Base-by-base conservation (phyloP, 139 green algal genomes). In the Coelastrella sp. region DNA sequence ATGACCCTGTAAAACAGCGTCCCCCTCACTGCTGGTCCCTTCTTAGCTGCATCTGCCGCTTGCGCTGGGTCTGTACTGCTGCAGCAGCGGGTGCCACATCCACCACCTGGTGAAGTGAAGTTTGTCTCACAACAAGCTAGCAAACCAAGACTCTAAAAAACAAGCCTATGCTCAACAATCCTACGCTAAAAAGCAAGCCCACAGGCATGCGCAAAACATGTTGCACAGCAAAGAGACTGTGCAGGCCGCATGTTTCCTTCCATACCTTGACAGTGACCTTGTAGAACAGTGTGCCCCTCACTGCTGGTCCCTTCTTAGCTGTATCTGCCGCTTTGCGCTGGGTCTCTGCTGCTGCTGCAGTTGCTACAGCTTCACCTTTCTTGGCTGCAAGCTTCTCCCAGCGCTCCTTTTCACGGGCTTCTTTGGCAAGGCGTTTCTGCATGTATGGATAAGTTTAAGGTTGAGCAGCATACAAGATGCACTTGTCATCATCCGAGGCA, bases 371-470 rank as follows among this genome's bases (percentile, higher is more conserved):
- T 58, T 96, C 95, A 0, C 96, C 96, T 73, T 95, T 95, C 93
- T 98, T 97, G 0, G 84, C 93, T 6, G 93, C 92, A 23, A 94
- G 66, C 93, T 98, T 98, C 79, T 96, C 91, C 58, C 98, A 91
- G 78, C 90, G 91, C 86, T 98, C 94, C 71, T 95, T 79, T 47
- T 98, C 97, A 86, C 96, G 97, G 5, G 95, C 92, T 87, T 98
- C 97, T 89, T 96, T 98, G n/a, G 94, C 95, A 61, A 96, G 61
- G 2, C 97, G 95, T 85, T 97, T 98, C 95, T 98, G 94, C 78
- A 87, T 56, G 4, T 14, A n/a, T 64, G 20, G 5, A 5, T 4
- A 54, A 85, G n/a, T n/a, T n/a, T n/a, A n/a, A n/a, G n/a, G n/a
- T n/a, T n/a, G n/a, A n/a, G n/a, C n/a, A n/a, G n/a, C n/a, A n/a